Evolutionary conservation across 2,329 filamentous ascomycete species (phyloP).

Genomic region (Botrytis fabae): DNA sequence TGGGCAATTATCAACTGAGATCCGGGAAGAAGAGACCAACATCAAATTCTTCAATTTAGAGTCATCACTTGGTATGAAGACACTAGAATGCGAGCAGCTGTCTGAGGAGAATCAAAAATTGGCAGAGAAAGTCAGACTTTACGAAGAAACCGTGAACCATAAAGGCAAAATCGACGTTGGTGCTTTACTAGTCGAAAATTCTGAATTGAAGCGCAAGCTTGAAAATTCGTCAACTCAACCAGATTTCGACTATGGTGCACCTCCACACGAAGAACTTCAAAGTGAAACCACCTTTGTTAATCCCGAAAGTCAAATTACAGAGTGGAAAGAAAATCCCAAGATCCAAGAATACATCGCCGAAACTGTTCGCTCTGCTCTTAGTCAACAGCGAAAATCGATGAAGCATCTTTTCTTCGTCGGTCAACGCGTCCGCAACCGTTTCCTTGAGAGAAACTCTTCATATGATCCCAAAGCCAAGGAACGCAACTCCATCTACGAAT

Average conservation of each 20-base stretch:
- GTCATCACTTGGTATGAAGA: constrained; percentile 19
- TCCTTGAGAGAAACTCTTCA: constrained; percentile 19
- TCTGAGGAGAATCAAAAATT: constrained; percentile 19
- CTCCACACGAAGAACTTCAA: constrained; percentile 16
- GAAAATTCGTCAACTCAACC: background rate
- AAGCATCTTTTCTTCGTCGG: constrained; percentile 23
- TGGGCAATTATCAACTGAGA: constrained; percentile 16
- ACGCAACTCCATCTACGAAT: constrained; percentile 16
- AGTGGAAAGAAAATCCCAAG: constrained; percentile 21
- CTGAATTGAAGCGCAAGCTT: constrained; percentile 18
- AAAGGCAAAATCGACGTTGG: constrained; percentile 23
- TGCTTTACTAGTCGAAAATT: constrained; percentile 21
- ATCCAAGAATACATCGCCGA: constrained; percentile 18
- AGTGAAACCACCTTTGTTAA: constrained; percentile 20
- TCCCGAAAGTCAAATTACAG: background rate
- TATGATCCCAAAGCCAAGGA: constrained; percentile 19
- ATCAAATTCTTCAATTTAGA: constrained; percentile 19
- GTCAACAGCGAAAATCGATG: constrained; percentile 22
- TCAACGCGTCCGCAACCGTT: constrained; percentile 22
- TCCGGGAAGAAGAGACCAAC: constrained; percentile 17
- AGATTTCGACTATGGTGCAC: constrained; percentile 15
- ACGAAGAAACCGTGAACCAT: constrained; percentile 22
- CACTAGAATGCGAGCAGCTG: constrained; percentile 18
- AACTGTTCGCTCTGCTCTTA: constrained; percentile 18
- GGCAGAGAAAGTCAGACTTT: constrained; percentile 15